Evolutionary conservation across 169 alveolate species (phyloP).

Genomic region (Besnoitia besnoiti): DNA sequence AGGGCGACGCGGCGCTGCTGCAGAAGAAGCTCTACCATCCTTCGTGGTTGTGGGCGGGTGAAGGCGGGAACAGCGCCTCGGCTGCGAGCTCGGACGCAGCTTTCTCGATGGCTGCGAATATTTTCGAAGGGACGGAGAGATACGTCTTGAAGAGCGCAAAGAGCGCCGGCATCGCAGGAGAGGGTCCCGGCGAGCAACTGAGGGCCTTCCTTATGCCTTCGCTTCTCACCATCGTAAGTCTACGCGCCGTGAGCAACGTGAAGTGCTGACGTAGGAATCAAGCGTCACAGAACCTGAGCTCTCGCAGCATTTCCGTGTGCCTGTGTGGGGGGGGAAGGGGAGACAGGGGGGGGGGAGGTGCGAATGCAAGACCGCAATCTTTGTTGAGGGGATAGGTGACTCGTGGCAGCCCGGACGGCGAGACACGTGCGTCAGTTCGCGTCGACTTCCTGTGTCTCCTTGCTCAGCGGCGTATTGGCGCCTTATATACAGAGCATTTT

Average conservation of each 20-base stretch:
- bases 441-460: not conserved
- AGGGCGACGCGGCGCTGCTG: conserved; percentile 54
- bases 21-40: conserved; percentile 54
- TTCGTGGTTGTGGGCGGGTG: conserved; percentile 62
- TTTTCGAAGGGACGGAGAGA: conserved; percentile 50
- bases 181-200: not conserved
- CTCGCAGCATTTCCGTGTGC: too few relatives aligned
- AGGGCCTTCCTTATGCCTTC: conserved; percentile 43
- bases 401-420: too few relatives aligned
- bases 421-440: too few relatives aligned
- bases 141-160: conserved; percentile 49
- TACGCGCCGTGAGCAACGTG: too few relatives aligned
- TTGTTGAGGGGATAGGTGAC: too few relatives aligned
- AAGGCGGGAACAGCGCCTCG: conserved; percentile 11
- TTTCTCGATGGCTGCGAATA: conserved; percentile 36
- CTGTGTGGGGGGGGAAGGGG: too few relatives aligned
- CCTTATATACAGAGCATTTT: not conserved
- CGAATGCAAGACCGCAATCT: too few relatives aligned
- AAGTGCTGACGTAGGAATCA: too few relatives aligned
- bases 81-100: conserved; percentile 48
- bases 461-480: conserved; percentile 3
- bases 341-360: too few relatives aligned
- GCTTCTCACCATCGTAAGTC: conserved; percentile 35
- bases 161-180: conserved; percentile 35
- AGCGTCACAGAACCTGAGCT: too few relatives aligned